Evolutionary conservation across 2,329 filamentous ascomycete species (phyloP).

Genomic region (Penicillium hesseltinei): DNA sequence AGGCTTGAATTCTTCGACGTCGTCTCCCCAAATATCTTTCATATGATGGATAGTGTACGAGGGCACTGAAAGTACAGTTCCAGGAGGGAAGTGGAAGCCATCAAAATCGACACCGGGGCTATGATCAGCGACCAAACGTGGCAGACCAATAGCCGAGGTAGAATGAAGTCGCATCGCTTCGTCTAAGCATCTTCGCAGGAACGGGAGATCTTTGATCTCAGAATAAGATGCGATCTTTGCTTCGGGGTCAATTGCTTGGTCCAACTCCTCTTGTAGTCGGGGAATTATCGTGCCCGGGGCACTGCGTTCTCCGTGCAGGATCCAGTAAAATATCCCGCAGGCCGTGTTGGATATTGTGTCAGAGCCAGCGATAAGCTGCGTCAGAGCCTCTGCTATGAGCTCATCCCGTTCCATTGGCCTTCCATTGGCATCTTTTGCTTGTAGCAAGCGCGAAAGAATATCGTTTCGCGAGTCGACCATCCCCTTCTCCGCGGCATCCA

Average conservation of each 20-base stretch:
- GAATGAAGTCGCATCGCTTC: constrained; percentile 34
- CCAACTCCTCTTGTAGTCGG: constrained; percentile 22
- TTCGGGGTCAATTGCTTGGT: constrained; percentile 18
- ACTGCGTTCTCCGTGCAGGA: constrained; percentile 26
- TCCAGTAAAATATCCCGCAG: constrained; percentile 26
- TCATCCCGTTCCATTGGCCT: constrained; percentile 30
- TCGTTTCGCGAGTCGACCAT: constrained; percentile 24
- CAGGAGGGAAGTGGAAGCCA: constrained; percentile 23
- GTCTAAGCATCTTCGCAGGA: constrained; percentile 31
- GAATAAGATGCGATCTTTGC: constrained; percentile 12
- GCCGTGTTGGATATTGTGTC: constrained; percentile 36
- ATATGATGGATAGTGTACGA: constrained; percentile 44
- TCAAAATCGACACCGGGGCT: constrained; percentile 16
- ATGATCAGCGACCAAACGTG: constrained; percentile 25
- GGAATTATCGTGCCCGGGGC: constrained; percentile 16
- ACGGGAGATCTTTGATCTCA: constrained; percentile 29
- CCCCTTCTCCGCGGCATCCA: constrained; percentile 17
- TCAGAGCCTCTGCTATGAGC: constrained; percentile 34
- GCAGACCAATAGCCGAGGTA: constrained; percentile 26
- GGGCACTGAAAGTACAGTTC: constrained; percentile 41
- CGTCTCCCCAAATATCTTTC: constrained; percentile 41
- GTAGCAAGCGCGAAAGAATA: constrained; percentile 32
- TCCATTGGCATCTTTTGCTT: constrained; percentile 30
- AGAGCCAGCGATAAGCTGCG: constrained; percentile 36
- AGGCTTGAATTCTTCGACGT: constrained; percentile 42